Evolutionary conservation across 768 basidiomycete species (phyloP).

Genomic region (Auricularia auricula-judae): DNA sequence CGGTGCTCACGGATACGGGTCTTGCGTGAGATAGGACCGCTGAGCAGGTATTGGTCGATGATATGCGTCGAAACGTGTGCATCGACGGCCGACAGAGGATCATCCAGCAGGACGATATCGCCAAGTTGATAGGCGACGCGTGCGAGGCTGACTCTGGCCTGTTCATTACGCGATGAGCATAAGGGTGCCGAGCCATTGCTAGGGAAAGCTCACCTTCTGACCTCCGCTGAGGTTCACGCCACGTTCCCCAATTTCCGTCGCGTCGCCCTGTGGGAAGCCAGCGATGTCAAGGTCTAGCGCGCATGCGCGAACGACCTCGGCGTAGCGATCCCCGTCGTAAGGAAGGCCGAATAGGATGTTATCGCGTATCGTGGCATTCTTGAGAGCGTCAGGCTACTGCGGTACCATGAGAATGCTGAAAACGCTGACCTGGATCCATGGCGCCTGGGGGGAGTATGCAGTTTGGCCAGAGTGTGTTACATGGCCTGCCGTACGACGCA

Average conservation of each 20-base stretch:
- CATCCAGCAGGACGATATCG: slow-evolving; percentile 70
- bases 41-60: slow-evolving; percentile 45
- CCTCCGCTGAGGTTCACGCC: slow-evolving; percentile 47
- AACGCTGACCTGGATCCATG: slow-evolving; percentile 66
- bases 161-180: slow-evolving; percentile 4
- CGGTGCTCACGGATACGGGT: slow-evolving; percentile 14
- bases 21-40: slow-evolving; percentile 13
- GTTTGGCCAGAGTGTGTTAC: slow-evolving; percentile 67
- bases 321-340: slow-evolving; percentile 19
- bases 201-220: slow-evolving; percentile 23
- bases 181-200: no score
- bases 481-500: slow-evolving; percentile 28
- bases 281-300: slow-evolving; percentile 60
- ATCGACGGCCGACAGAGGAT: slow-evolving; percentile 72
- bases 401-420: neutral
- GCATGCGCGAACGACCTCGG: slow-evolving; percentile 33
- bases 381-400: neutral
- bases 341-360: slow-evolving; percentile 34
- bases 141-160: slow-evolving; percentile 65
- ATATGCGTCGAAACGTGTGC: slow-evolving; percentile 62
- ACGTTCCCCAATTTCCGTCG: slow-evolving; percentile 79
- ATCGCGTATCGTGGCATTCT: slow-evolving; percentile 24
- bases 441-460: slow-evolving; percentile 75
- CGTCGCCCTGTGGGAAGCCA: slow-evolving; percentile 65
- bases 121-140: slow-evolving; percentile 64